Conservation (phyloP, 2,329 filamentous ascomycete species). For the Cladophialophora bantiana region DNA sequence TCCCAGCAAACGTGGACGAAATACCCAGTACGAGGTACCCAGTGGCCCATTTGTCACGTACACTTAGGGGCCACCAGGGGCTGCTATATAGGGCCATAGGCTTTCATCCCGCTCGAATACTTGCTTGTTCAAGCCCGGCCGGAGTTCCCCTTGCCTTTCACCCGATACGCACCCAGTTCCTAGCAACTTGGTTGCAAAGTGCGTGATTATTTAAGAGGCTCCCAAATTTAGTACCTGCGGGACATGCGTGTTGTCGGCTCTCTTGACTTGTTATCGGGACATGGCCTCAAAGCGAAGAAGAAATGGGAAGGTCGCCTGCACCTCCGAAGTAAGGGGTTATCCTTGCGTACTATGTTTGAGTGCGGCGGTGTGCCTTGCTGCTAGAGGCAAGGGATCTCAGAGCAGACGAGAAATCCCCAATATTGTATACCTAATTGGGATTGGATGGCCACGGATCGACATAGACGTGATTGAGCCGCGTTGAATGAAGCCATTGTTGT, state of each 20-base stretch:
- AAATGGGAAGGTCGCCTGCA: conserved; percentile 20
- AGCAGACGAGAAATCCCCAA: neutral
- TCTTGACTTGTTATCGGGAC: conserved; percentile 8
- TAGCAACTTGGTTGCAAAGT: conserved; percentile 7
- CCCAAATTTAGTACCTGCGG: neutral
- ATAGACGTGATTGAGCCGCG: neutral
- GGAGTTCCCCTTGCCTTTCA: neutral
- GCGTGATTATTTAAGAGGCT: neutral
- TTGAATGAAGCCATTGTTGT: neutral
- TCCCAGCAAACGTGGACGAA: too few relatives aligned
- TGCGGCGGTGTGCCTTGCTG: conserved; percentile 10
- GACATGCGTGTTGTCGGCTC: conserved; percentile 1
- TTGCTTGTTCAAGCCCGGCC: neutral
- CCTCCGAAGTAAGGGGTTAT: conserved; percentile 8
- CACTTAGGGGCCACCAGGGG: neutral
- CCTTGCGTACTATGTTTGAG: conserved; percentile 2
- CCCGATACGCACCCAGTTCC: conserved; percentile 10
- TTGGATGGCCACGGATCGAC: neutral
- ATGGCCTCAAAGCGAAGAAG: conserved; percentile 15
- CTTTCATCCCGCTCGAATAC: neutral
- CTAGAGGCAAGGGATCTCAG: conserved; percentile 4
- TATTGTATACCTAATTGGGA: neutral
- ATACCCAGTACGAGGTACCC: too few relatives aligned
- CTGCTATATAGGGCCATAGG: neutral
- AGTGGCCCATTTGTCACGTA: neutral